Evolutionary conservation across 1,284 basidiomycete genomes (phyloP), one percentile per base, ranked within the genome.

Genomic region (Sanghuangporus baumii): DNA sequence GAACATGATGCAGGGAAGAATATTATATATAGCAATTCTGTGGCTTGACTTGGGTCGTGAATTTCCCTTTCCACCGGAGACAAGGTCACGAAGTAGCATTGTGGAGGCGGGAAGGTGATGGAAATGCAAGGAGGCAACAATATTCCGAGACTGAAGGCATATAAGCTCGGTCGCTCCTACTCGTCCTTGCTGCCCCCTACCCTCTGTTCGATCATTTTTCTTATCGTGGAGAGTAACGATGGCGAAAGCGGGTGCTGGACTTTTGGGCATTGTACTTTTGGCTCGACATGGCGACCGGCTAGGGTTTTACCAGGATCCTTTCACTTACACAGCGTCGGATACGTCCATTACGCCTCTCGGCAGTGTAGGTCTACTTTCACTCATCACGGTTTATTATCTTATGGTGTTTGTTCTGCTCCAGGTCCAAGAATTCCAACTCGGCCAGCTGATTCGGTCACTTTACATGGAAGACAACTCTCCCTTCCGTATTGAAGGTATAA

Each of bases 201-300:
- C 20, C 18, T 18, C 20, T 20, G 3, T 14, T 12, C 18, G 20
- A 26, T 23, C 16, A 1, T 23, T 8, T 48, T 23, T 9, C 14
- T 23, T 3, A 3, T 48, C 47, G 47, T 16, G 20, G 2, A 20
- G 47, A 12, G 3, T 9, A 48, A 48, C n/a, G 18, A 51, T 51
- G 48, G 12, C 48, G 14, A 61, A 31, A 14, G 56, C 57, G 23
- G 64, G 68, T 61, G 61, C 65, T 18, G 67, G 69, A 20, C 68
- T 81, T 23, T 69, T 80, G 12, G 81, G 81, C 9, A 73, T 79
- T 48, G 76, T 83, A 57, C 66, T 82, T 55, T 68, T 83, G 60
- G 75, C 78, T 37, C 77, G 82, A 12, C 82, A 84, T 59, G 82
- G 82, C 48, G 82, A 84, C 68, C 73, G 81, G n/a, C 69, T 74